Evolutionary conservation across 1,139 yeast genomes (phyloP), one percentile per base, ranked within the genome.

Genomic region (Saccharomyces hybrid): DNA sequence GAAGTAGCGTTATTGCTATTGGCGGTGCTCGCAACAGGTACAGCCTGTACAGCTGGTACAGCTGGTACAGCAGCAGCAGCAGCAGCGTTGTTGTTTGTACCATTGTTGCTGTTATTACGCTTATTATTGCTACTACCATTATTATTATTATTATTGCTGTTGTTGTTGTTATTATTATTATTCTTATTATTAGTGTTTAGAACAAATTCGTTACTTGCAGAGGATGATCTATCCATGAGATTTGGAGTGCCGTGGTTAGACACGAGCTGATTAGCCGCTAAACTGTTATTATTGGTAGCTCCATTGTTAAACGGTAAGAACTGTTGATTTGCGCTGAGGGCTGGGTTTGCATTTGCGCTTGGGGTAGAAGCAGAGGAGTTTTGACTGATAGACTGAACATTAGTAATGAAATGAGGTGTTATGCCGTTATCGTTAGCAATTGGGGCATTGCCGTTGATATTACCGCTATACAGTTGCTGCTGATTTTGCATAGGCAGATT

Each of bases 251-350:
- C 52, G 11, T 50, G 51, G 25, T 50, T 57, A 58, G 38, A 50
- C 52, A 52, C 54, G 58, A 41, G 58, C 58, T 14, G 60, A 62
- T 25, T 57, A 60, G 32, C 8, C 25, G 44, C 9, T n/a, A 38
- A 16, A 4, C 13, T 19, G 3, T 13, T 13, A 6, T 16, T 38
- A 13, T 38, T 38, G 44, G 42, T 7, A 34, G 25, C 25, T 3
- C 44, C 16, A 13, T 38, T 38, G 3, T 38, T 38, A 9, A 38
- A 38, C 5, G 44, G 44, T 11, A 38, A 38, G 2, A 38, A 38
- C 9, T 38, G 44, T 9, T 38, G 44, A 38, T 8, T 38, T 16
- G 44, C 1, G 11, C 9, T 38, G 3, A 7, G 44, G 2, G 44
- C 9, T 5, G 44, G 16, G 13, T 38, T 38, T 2, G n/a, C 13